A percentile compares a stretch with the other conserved stretches of the same genome.
These are phyloP conservation scores for Naumovozyma castellii DNA, from an alignment of 805 yeast genomes.

Conservation along the genomic window DNA sequence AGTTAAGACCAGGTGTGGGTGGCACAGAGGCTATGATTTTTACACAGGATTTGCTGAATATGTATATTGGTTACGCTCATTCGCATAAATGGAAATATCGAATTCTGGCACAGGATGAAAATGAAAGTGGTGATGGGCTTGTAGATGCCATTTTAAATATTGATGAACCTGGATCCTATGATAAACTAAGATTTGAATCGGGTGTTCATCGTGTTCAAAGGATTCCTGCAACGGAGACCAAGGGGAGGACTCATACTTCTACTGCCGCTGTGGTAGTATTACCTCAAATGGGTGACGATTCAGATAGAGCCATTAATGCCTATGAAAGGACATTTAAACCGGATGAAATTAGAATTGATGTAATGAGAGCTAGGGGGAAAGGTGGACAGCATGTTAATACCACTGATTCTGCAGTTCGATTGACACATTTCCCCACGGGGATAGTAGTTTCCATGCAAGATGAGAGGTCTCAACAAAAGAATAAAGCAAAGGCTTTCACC, in stretches of 20 bases:
- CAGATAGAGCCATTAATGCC: slow-evolving; percentile 37
- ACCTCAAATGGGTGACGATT: slow-evolving; percentile 64
- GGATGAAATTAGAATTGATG: slow-evolving; percentile 84
- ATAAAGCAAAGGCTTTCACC: slow-evolving; percentile 84
- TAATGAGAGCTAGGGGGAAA: slow-evolving; percentile 95
- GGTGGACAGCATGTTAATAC: slow-evolving; percentile 98
- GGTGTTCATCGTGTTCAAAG: slow-evolving; percentile 96
- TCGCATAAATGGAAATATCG: slow-evolving; percentile 57
- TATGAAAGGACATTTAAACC: slow-evolving; percentile 68
- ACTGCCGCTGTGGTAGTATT: slow-evolving; percentile 92
- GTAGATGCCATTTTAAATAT: slow-evolving; percentile 68
- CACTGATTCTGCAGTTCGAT: slow-evolving; percentile 91
- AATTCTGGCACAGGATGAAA: slow-evolving; percentile 46
- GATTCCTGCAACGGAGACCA: slow-evolving; percentile 85
- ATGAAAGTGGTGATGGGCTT: slow-evolving; percentile 56
- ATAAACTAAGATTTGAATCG: slow-evolving; percentile 67
- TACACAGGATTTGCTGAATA: slow-evolving; percentile 64
- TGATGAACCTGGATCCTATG: slow-evolving; percentile 70
- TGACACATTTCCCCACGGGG: slow-evolving; percentile 88
- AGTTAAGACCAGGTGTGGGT: slow-evolving; percentile 91
- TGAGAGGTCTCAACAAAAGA: slow-evolving; percentile 88
- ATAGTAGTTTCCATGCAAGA: slow-evolving; percentile 85
- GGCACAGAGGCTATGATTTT: slow-evolving; percentile 90
- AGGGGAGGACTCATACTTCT: slow-evolving; percentile 91
- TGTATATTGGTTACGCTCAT: slow-evolving; percentile 72